These are phyloP conservation scores for Cryptococcus sp. DNA, from an alignment of 1,284 basidiomycete genomes.

Conservation along the genomic window DNA sequence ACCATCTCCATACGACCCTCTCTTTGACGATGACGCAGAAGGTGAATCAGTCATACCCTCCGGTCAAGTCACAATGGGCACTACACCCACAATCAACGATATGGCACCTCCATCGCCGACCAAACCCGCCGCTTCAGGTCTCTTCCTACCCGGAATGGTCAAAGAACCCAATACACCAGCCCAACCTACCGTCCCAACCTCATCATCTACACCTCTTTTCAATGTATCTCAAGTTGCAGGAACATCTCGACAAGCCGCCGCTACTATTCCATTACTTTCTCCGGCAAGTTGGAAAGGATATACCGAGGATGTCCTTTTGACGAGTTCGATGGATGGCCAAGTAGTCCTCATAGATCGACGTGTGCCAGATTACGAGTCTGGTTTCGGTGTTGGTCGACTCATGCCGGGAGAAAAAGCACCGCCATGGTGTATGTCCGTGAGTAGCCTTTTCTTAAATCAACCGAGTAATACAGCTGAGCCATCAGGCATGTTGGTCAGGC, in stretches of 20 bases:
- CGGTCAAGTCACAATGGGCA: conserved; percentile 1
- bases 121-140: conserved; percentile 5
- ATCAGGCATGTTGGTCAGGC: conserved; percentile 86
- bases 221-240: conserved; percentile 2
- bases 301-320: conserved; percentile 81
- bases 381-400: conserved; percentile 68
- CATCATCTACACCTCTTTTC: conserved; percentile 9
- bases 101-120: conserved; percentile 6
- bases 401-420: conserved; percentile 85
- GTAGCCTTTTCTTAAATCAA: conserved; percentile 26
- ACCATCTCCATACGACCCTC: conserved; percentile 25
- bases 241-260: conserved; percentile 8
- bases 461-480: not conserved
- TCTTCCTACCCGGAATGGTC: conserved; percentile 3
- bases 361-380: conserved; percentile 52
- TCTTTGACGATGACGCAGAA: conserved; percentile 40
- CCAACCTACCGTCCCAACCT: conserved; percentile 3
- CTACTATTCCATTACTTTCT: conserved; percentile 52
- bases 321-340: conserved; percentile 86
- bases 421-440: conserved; percentile 89
- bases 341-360: conserved; percentile 87
- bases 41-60: conserved; percentile 29
- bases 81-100: conserved; percentile 9
- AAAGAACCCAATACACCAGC: not conserved
- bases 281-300: conserved; percentile 59